Base-by-base conservation (phyloP, 2,329 filamentous ascomycete species). In the Fonsecaea pugnacius region DNA sequence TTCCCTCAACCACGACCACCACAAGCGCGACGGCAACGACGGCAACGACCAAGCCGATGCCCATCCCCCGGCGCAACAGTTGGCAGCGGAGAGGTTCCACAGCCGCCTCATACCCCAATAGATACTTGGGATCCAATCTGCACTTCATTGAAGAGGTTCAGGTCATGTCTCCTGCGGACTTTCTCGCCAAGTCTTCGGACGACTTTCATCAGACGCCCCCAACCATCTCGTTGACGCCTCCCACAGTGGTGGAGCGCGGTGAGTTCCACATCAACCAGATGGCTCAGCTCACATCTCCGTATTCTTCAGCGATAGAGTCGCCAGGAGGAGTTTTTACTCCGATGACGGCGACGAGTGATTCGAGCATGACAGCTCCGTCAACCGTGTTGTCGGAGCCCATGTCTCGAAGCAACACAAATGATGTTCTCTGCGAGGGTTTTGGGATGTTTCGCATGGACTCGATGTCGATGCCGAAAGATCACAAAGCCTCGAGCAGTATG, bases 361-460 rank as follows among this genome's bases (percentile, higher is more conserved):
- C 75, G 62, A 70, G 70, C 51, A 65, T 74, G 65, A 70, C 66
- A 30, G 67, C 70, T 36, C 70, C 72, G 27, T 62, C 71, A 30
- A 69, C 72, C 38, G 72, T 71, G 33, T 68, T 76, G 46, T 73
- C 76, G 59, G 75, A 79, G 64, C 69, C 69, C 48, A 82, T 82
- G 79, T 78, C 74, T 67, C 76, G 79, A 67, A 80, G 75, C 67
- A 74, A 74, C 50, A 82, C 79, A 35, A 77, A 78, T 67, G 79
- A 82, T 67, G 77, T 78, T 36, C 69, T 82, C 54, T 78, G 77
- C 64, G 76, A 77, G 65, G 75, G 75, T 55, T 71, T 81, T 67
- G 73, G 73, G 67, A 80, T 79, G 77, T 77, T 81, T 72, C 74
- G 78, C 67, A 77, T 81, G 69, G 75, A 78, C 68, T 79, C 77